These are phyloP conservation scores for Paecilomyces variotii DNA, from an alignment of 2,329 filamentous ascomycete genomes.

Conservation along the genomic window DNA sequence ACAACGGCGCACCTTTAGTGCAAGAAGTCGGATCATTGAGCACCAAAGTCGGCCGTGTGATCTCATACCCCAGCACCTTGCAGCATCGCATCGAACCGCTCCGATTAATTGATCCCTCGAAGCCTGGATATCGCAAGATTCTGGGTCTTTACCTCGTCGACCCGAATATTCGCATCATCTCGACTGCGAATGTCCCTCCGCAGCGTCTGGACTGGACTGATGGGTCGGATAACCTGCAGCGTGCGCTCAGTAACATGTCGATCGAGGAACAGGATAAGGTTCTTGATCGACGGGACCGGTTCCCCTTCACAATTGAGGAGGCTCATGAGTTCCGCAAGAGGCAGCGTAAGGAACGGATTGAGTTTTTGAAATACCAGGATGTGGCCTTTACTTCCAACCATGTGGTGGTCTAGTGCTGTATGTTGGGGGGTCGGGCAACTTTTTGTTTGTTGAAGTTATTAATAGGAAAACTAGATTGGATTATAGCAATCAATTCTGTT, in stretches of 20 bases:
- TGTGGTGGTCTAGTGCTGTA: neutral
- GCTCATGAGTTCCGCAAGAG: neutral
- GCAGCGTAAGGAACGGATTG: neutral
- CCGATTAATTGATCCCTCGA: slow-evolving; percentile 41
- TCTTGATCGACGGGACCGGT: neutral
- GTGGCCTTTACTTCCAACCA: neutral
- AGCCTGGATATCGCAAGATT: slow-evolving; percentile 47
- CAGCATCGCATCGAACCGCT: slow-evolving; percentile 48
- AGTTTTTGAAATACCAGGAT: neutral
- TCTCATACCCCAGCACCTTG: slow-evolving; percentile 27
- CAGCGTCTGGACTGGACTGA: slow-evolving; percentile 34
- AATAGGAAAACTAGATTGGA: too few relatives aligned
- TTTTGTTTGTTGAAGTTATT: too few relatives aligned
- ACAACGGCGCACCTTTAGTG: slow-evolving; percentile 16
- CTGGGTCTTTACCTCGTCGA: slow-evolving; percentile 54
- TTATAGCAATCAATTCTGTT: too few relatives aligned
- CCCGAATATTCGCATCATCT: slow-evolving; percentile 47
- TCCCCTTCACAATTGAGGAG: neutral
- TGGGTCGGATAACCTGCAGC: neutral
- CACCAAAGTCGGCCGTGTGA: slow-evolving; percentile 11
- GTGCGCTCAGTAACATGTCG: neutral
- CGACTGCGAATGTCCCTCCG: slow-evolving; percentile 45
- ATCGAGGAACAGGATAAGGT: neutral
- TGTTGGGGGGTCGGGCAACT: too few relatives aligned
- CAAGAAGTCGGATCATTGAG: slow-evolving; percentile 17